A percentile compares a stretch with the other conserved stretches of the same genome.
phyloP scores from a whole-genome alignment of 2,329 filamentous ascomycete species.

The Trichophyton benhamiae region DNA sequence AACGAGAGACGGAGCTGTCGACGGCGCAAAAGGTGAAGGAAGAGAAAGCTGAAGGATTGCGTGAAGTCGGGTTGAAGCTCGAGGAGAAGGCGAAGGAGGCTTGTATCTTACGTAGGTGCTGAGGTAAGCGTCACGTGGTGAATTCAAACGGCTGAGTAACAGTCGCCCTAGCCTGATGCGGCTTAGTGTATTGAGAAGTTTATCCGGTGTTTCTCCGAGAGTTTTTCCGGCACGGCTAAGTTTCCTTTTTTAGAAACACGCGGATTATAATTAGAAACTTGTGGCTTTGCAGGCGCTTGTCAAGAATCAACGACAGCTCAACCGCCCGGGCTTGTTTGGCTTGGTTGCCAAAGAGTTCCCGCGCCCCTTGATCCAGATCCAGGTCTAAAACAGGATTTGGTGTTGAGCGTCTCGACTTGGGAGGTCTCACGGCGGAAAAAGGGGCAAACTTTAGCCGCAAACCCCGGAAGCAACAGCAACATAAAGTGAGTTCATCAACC shows the following conservation, averaged over 20 bases:
- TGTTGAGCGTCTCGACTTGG: not conserved
- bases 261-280: not conserved
- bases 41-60: not conserved
- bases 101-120: constrained; percentile 2
- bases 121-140: not conserved
- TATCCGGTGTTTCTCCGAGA: not conserved
- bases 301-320: not conserved
- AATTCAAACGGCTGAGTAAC: not conserved
- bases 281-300: not conserved
- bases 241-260: constrained; percentile 1
- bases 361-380: not conserved
- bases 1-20: constrained; percentile 1
- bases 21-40: not conserved
- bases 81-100: not conserved
- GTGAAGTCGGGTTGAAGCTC: not conserved
- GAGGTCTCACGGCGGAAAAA: not conserved
- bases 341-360: too few relatives aligned
- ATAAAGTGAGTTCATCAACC: too few relatives aligned
- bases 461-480: not conserved
- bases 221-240: not conserved
- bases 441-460: not conserved
- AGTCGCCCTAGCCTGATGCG: not conserved
- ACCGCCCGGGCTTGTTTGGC: too few relatives aligned
- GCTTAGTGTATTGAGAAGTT: not conserved
- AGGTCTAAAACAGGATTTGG: not conserved